Conservation (phyloP, 108 stramenopile species). For the Nitzschia sp. region DNA sequence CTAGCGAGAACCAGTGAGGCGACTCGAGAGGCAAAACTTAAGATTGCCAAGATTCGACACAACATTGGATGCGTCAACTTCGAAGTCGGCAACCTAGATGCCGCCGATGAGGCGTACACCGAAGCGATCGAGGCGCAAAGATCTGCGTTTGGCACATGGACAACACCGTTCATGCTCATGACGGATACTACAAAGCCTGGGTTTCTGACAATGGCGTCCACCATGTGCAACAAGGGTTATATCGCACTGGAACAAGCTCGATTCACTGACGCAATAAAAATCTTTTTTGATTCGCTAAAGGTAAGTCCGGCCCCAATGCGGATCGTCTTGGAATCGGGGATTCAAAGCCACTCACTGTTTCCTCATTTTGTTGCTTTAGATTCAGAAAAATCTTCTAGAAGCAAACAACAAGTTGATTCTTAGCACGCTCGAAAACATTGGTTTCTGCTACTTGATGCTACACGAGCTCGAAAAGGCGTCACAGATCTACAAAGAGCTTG, state of each 20-base stretch:
- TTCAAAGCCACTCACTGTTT: too few species aligned
- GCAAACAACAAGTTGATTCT: slow-evolving; percentile 54
- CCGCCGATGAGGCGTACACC: slow-evolving; percentile 44
- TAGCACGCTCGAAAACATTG: slow-evolving; percentile 60
- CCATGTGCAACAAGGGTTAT: slow-evolving; percentile 65
- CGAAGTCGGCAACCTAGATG: slow-evolving; percentile 43
- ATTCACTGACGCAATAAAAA: slow-evolving; percentile 38
- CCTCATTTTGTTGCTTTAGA: slow-evolving; percentile 17
- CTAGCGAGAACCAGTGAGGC: slow-evolving; percentile 25
- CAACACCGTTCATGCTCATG: slow-evolving; percentile 26
- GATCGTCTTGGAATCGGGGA: too few species aligned
- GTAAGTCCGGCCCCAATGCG: too few species aligned
- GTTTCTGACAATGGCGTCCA: slow-evolving; percentile 57
- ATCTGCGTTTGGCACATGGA: slow-evolving; percentile 36
- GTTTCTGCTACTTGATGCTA: slow-evolving; percentile 40
- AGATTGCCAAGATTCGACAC: slow-evolving; percentile 63
- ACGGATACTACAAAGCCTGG: slow-evolving; percentile 48
- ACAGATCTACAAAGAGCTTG: slow-evolving; percentile 37
- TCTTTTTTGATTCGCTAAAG: slow-evolving; percentile 46
- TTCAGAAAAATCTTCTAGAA: slow-evolving; percentile 50
- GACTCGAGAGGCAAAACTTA: slow-evolving; percentile 40
- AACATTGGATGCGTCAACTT: slow-evolving; percentile 72
- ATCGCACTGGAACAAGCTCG: slow-evolving; percentile 49
- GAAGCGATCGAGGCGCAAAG: slow-evolving; percentile 51
- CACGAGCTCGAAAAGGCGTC: slow-evolving; percentile 34